Evolutionary conservation across 495 filamentous ascomycete genomes (phyloP), one percentile per base, ranked within the genome.

Genomic region (Letharia columbiana): DNA sequence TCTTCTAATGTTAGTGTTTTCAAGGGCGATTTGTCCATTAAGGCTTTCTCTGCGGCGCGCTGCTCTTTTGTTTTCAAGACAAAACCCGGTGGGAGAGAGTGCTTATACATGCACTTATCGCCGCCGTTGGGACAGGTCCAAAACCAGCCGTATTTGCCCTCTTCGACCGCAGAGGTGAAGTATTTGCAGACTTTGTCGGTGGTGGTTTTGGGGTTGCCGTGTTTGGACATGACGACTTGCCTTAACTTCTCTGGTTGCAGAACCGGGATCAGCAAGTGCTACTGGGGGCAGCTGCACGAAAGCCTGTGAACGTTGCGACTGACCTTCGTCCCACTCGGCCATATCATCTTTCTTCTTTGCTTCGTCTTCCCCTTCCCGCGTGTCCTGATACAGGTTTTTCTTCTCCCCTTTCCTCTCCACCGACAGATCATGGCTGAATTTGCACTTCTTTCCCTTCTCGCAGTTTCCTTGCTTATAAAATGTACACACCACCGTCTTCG

Each of bases 171-270:
- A 66, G 95, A 91, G 76, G 97, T 94, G 77, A 99, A 99, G 81
- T 80, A 96, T 78, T 98, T 99, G 89, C 94, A 99, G 65, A 98
- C 92, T 77, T 96, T 99, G 72, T 99, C 94, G 66, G 94, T 99
- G 11, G 91, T 91, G 52, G 93, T 96, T 71, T 88, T 84, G 63
- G 94, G 94, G 80, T 99, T 99, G 18, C 94, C 94, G 73, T 98
- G 95, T 79, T 98, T 99, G 72, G 89, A 93, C 72, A 92, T 69
- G 44, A 99, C 89, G 58, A 98, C 94, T 67, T 86, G 87, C 64
- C 89, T 86, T 65, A 99, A 78, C 77, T 97, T 97, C 77, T 92
- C 94, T 71, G 15, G 49, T 4, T 17, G 13, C 9, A 20, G 3
- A 17, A 42, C 10, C 6, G 2, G 40, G 6, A 23, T 64, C 63